Evolutionary conservation across 495 filamentous ascomycete genomes (phyloP).

Genomic region (Penicillium silybi): DNA sequence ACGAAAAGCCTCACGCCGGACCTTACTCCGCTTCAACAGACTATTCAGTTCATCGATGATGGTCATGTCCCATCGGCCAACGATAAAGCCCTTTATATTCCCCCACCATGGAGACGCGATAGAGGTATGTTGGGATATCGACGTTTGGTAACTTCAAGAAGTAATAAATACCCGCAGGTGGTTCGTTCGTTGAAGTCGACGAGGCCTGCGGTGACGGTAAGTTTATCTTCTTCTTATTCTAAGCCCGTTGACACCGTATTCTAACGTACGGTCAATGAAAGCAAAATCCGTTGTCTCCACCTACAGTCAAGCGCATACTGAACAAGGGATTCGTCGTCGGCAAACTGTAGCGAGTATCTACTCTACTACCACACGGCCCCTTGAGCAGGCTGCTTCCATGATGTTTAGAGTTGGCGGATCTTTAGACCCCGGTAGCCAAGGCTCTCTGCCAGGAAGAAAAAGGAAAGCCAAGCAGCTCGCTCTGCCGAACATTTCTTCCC

Average conservation of each 20-base stretch:
- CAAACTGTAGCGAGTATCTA: background rate
- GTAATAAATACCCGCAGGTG: constrained; percentile 10
- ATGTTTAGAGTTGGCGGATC: constrained; percentile 3
- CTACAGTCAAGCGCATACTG: background rate
- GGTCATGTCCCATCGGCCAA: background rate
- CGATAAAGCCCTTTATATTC: constrained; percentile 32
- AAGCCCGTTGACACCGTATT: background rate
- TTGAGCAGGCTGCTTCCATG: constrained; percentile 11
- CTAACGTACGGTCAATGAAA: background rate
- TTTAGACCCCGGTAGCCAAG: too few relatives aligned
- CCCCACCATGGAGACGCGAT: constrained; percentile 30
- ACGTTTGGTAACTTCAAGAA: background rate
- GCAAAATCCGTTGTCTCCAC: background rate
- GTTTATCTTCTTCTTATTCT: background rate
- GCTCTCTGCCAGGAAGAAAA: background rate
- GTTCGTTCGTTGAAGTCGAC: constrained; percentile 18
- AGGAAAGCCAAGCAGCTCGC: constrained; percentile 9
- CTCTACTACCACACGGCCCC: background rate
- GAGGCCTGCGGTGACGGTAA: constrained; percentile 13
- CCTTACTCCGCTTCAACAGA: background rate
- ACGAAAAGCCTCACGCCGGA: background rate
- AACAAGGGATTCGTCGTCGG: background rate
- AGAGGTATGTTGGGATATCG: constrained; percentile 17
- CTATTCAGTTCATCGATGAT: constrained; percentile 1
- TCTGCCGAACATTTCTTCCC: constrained; percentile 25